Base-by-base conservation (phyloP, 148 eudicot genomes). In the Nepenthes mirabilis region DNA sequence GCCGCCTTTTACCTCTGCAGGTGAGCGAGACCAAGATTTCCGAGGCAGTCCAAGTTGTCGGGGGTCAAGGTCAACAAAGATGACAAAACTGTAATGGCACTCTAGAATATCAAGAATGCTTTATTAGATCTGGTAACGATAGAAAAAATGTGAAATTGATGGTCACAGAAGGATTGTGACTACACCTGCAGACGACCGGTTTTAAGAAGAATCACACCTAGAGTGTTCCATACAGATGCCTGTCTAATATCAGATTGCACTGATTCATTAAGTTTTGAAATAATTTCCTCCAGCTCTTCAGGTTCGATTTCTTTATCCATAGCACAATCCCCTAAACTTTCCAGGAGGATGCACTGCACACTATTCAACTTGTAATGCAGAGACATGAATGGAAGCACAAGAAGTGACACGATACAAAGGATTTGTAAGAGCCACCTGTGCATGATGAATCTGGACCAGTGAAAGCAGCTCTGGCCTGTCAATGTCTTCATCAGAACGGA, bases 391-490 rank as follows among this genome's bases (percentile, higher is more conserved):
- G 47, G 36, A 52, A 66, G 47, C 14, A 14, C 56, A 59, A 2
- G 13, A 55, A 60, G 6, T 43, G 35, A 33, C 23, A 23, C 23
- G 49, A 57, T 23, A 36, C 14, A 2, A 10, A 49, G 52, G 52
- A 49, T 9, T 10, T 10, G n/a, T 11, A 52, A 33, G n/a, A 45
- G 23, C 34, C 53, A 94, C 99, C 91, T 94, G 99, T 11, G 97
- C 99, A 78, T 94, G 99, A 68, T 94, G 99, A 77, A 81, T 80
- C 77, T 89, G 99, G 67, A 94, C 90, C 69, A 81, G 34, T 37
- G 97, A 82, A 58, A 94, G 95, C 71, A 94, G 71, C 57, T 89
- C 99, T 56, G 97, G 99, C 53, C 99, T 65, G 72, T 89, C 88
- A 64, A 94, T 76, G 59, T 84, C 99, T 81, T 94, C 97, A 62